Evolutionary conservation across 805 yeast genomes (phyloP).

Genomic region (Tetrapisispora namnaoensis): DNA sequence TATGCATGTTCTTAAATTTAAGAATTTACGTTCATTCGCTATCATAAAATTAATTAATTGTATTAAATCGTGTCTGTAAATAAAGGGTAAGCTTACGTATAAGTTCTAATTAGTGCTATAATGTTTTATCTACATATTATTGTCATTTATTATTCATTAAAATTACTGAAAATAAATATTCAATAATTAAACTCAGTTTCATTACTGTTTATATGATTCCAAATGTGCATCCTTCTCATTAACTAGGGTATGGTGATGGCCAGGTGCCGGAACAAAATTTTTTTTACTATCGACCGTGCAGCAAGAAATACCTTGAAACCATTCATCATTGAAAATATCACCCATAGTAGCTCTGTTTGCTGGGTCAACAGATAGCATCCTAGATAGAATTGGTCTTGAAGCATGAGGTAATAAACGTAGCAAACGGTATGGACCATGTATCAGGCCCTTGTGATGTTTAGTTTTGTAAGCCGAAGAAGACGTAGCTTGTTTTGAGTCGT

Average conservation of each 20-base stretch:
- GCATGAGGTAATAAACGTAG: slow-evolving; percentile 79
- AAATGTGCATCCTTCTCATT: slow-evolving; percentile 38
- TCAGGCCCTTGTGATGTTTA: slow-evolving; percentile 38
- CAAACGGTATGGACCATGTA: slow-evolving; percentile 75
- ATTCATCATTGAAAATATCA: slow-evolving; percentile 57
- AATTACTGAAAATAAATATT: not conserved
- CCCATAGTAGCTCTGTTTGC: slow-evolving; percentile 52
- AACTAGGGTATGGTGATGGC: slow-evolving; percentile 43
- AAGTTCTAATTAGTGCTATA: not conserved
- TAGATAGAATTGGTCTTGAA: slow-evolving; percentile 62
- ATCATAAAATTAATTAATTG: not conserved
- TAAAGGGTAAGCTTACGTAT: not conserved
- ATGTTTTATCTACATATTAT: not conserved
- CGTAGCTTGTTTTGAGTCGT: not conserved
- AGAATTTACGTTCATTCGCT: not conserved
- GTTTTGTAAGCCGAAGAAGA: slow-evolving; percentile 7
- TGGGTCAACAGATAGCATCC: slow-evolving; percentile 56
- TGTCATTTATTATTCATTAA: not conserved
- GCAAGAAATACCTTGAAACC: slow-evolving; percentile 54
- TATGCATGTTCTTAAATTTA: too few relatives aligned
- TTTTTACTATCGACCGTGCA: slow-evolving; percentile 46
- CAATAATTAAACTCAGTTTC: not conserved
- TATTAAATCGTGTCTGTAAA: not conserved
- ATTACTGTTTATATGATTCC: slow-evolving; percentile 31
- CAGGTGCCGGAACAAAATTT: slow-evolving; percentile 34